These are phyloP conservation scores for Yamadazyma spencermartinsiae DNA, from an alignment of 1,139 yeast genomes.

Conservation along the genomic window DNA sequence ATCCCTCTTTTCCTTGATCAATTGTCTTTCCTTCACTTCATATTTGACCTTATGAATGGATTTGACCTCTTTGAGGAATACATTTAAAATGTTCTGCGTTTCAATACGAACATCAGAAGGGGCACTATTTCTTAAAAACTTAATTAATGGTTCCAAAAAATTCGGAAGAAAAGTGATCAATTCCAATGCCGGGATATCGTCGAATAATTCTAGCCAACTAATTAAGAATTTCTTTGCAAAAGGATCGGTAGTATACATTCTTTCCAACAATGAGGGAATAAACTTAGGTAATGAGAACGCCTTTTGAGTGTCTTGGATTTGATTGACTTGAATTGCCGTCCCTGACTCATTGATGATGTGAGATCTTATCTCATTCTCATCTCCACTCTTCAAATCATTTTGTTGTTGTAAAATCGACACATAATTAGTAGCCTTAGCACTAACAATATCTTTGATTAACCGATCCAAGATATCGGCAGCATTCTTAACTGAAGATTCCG, in stretches of 20 bases:
- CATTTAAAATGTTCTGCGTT: slow-evolving; percentile 74
- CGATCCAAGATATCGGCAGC: slow-evolving; percentile 95
- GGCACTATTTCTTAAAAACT: slow-evolving; percentile 73
- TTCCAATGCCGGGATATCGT: slow-evolving; percentile 91
- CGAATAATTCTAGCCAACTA: slow-evolving; percentile 88
- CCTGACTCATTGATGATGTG: slow-evolving; percentile 53
- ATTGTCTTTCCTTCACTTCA: slow-evolving; percentile 38
- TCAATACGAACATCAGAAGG: slow-evolving; percentile 87
- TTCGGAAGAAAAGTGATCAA: slow-evolving; percentile 85
- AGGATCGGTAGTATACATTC: slow-evolving; percentile 91
- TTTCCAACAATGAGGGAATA: slow-evolving; percentile 84
- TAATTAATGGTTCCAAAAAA: slow-evolving; percentile 80
- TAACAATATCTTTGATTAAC: slow-evolving; percentile 88
- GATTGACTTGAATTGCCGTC: slow-evolving; percentile 59
- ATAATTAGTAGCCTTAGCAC: slow-evolving; percentile 91
- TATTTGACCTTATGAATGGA: slow-evolving; percentile 69
- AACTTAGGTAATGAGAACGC: slow-evolving; percentile 88
- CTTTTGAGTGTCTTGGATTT: slow-evolving; percentile 60
- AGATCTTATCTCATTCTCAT: slow-evolving; percentile 37
- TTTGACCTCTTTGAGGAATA: slow-evolving; percentile 77
- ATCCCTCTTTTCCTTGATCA: slow-evolving; percentile 18
- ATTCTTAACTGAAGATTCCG: slow-evolving; percentile 88
- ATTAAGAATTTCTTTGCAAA: slow-evolving; percentile 89
- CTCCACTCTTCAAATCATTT: slow-evolving; percentile 32
- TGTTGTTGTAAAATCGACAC: slow-evolving; percentile 73